Conservation (phyloP, 352 stramenopile genomes). For the Pythium brachiatum region DNA sequence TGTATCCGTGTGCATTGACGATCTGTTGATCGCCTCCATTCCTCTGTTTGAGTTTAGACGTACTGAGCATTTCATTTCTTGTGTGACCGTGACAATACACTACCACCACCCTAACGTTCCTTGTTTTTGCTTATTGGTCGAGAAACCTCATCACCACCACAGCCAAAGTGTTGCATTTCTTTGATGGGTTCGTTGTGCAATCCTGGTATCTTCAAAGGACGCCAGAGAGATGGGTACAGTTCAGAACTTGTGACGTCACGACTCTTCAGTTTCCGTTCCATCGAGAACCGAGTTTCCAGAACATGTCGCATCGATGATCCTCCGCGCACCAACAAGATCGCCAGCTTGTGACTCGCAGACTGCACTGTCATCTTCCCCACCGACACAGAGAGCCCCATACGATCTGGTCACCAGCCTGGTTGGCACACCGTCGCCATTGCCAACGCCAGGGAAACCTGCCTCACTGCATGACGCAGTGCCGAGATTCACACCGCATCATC, state of each 20-base stretch:
- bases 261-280: neutral
- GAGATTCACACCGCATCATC: constrained; percentile 29
- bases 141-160: too few species aligned
- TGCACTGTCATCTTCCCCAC: neutral
- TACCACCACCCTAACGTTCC: too few species aligned
- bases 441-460: constrained; percentile 2
- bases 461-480: constrained; percentile 17
- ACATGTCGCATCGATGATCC: neutral
- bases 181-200: neutral
- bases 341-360: neutral
- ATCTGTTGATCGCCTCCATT: neutral
- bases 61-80: neutral
- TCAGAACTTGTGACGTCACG: constrained; percentile 1
- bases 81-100: constrained; percentile 1
- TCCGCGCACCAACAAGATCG: neutral
- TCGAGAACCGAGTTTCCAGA: neutral
- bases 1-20: neutral
- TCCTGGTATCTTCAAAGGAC: neutral
- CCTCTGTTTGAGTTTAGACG: neutral
- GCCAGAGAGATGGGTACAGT: neutral
- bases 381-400: neutral
- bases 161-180: too few species aligned
- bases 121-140: too few species aligned
- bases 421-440: neutral
- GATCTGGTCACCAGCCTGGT: neutral